Evolutionary conservation across 202 grass and related monocot genomes (phyloP).

Genomic region (Dendrocalamus latiflorus): DNA sequence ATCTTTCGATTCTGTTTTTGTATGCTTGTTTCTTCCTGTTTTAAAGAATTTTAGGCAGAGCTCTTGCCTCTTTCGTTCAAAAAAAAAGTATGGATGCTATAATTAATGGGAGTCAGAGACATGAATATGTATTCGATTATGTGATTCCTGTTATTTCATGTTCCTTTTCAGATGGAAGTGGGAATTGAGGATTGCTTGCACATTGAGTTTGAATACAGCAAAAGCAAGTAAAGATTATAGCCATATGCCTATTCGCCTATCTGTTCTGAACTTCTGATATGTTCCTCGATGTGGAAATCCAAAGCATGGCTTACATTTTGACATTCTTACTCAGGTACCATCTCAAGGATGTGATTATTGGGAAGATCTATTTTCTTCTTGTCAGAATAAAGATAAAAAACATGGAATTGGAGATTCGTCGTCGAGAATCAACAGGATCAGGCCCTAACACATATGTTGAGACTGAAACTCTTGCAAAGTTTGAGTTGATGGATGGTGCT

Average conservation of each 20-base stretch:
- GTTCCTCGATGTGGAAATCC: not conserved
- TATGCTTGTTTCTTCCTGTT: too few species aligned
- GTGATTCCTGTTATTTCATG: too few species aligned
- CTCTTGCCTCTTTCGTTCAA: too few species aligned
- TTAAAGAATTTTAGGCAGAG: too few species aligned
- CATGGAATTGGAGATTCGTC: conserved; percentile 83
- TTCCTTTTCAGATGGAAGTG: conserved; percentile 81
- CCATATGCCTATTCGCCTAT: not conserved
- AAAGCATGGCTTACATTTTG: not conserved
- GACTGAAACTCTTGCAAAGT: too few species aligned
- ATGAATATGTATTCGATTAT: too few species aligned
- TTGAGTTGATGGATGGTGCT: too few species aligned
- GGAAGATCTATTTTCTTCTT: conserved; percentile 96
- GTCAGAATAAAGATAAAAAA: conserved; percentile 97
- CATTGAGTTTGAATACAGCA: conserved; percentile 97
- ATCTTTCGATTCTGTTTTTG: too few species aligned
- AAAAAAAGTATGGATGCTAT: too few species aligned
- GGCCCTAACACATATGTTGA: too few species aligned
- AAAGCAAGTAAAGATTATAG: conserved; percentile 67
- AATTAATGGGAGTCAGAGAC: too few species aligned
- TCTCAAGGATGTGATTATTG: conserved; percentile 94
- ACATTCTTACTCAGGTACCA: conserved; percentile 66
- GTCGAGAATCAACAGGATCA: conserved; percentile 81
- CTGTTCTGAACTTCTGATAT: not conserved
- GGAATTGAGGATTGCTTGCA: conserved; percentile 98